phyloP scores from a whole-genome alignment of 306 rosid species.

The Begonia masoniana region DNA sequence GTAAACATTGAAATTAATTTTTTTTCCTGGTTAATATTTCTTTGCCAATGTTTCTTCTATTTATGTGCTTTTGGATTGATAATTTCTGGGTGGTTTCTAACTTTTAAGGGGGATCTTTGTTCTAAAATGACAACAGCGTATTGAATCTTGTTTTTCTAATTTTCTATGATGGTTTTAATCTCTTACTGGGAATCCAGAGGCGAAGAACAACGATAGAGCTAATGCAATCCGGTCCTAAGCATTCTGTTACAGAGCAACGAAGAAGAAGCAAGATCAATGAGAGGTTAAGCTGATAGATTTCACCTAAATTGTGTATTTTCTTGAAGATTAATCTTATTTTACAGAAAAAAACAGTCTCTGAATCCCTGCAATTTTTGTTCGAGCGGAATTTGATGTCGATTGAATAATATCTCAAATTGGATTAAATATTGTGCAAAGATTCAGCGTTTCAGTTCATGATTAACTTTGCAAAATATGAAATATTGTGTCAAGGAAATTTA shows the following conservation, averaged over 20 bases:
- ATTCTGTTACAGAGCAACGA: conserved; percentile 96
- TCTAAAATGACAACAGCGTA: not conserved
- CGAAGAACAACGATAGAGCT: conserved; percentile 69
- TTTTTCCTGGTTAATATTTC: not conserved
- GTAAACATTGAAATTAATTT: not conserved
- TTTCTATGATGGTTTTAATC: conserved; percentile 1
- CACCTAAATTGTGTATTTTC: not conserved
- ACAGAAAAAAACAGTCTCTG: not conserved
- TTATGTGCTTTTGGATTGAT: not conserved
- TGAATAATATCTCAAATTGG: no score
- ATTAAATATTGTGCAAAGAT: no score
- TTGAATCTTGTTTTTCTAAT: not conserved
- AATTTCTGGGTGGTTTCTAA: not conserved
- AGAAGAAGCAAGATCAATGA: conserved; percentile 98
- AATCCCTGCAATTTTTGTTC: not conserved
- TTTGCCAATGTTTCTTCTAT: not conserved
- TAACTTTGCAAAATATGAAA: no score
- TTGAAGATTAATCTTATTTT: not conserved
- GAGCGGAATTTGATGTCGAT: no score
- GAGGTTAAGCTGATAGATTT: conserved; percentile 32
- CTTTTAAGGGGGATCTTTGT: not conserved
- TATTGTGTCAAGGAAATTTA: no score
- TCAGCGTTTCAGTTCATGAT: no score
- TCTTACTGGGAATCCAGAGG: conserved; percentile 36
- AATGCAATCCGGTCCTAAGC: conserved; percentile 77